Conservation (phyloP, 2,329 filamentous ascomycete species). For the Domatiomyces catenatus region DNA sequence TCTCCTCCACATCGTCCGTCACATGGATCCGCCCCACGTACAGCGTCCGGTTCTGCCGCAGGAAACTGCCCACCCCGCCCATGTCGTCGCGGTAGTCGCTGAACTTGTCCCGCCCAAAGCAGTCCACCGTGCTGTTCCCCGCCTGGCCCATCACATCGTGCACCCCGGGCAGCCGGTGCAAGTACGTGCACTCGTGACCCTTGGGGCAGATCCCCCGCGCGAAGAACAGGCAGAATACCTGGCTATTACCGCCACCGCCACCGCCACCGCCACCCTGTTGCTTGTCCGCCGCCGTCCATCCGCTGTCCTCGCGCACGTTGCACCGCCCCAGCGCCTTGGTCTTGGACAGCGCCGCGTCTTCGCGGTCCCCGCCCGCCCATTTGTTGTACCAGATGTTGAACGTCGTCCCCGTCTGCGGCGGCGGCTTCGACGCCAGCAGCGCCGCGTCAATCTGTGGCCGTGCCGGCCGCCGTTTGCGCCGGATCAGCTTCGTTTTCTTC, state of each 20-base stretch:
- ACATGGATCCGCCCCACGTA: constrained; percentile 92
- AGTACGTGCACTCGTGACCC: constrained; percentile 83
- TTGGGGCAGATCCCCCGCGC: constrained; percentile 68
- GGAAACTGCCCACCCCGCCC: constrained; percentile 89
- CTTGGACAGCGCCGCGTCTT: constrained; percentile 77
- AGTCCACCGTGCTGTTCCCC: constrained; percentile 73
- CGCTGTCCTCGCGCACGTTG: constrained; percentile 64
- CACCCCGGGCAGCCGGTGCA: constrained; percentile 73
- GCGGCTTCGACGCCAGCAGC: constrained; percentile 62
- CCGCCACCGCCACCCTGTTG: constrained; percentile 52
- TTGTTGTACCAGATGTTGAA: constrained; percentile 99
- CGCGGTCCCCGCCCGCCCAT: constrained; percentile 87
- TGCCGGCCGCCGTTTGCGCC: constrained; percentile 78
- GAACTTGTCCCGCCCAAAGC: constrained; percentile 86
- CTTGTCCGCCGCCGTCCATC: constrained; percentile 64
- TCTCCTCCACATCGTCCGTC: constrained; percentile 90
- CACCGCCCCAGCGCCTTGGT: constrained; percentile 71
- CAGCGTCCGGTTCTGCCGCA: constrained; percentile 82
- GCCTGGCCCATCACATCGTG: constrained; percentile 56
- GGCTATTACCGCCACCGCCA: constrained; percentile 25
- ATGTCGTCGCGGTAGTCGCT: constrained; percentile 92
- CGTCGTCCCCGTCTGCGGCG: constrained; percentile 76
- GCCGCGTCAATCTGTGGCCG: constrained; percentile 79
- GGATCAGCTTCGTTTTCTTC: constrained; percentile 74
- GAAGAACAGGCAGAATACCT: constrained; percentile 84